phyloP scores from a whole-genome alignment of 169 alveolate genomes.

The Plasmodium malariae region DNA sequence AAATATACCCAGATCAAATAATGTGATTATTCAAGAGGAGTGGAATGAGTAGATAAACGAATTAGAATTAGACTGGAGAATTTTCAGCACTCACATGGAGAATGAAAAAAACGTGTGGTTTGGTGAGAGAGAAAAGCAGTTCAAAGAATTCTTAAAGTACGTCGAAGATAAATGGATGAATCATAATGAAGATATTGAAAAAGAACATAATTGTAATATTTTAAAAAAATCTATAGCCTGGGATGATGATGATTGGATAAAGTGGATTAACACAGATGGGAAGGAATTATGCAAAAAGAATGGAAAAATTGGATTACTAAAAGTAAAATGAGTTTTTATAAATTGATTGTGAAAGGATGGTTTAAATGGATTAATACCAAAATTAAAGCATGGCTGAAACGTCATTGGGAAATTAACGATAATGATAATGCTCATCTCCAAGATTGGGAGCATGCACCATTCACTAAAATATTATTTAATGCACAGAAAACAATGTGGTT shows the following conservation, averaged over 20 bases:
- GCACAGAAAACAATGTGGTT: conserved; percentile 26
- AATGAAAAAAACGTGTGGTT: conserved; percentile 30
- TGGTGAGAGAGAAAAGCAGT: conserved; percentile 17
- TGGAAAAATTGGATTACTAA: conserved; percentile 20
- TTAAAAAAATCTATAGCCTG: conserved; percentile 3
- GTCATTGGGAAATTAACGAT: conserved; percentile 3
- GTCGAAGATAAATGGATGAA: conserved; percentile 16
- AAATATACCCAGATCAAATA: too few species aligned
- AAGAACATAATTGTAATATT: conserved; percentile 8
- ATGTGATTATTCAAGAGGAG: too few species aligned
- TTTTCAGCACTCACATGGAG: neutral
- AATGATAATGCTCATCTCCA: conserved; percentile 1
- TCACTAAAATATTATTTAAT: conserved; percentile 16
- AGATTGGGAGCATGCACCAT: conserved; percentile 17
- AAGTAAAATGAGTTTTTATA: conserved; percentile 4
- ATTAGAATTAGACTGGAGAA: conserved; percentile 6
- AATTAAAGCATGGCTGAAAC: conserved; percentile 31
- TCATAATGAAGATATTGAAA: conserved; percentile 1
- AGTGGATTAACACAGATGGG: conserved; percentile 20
- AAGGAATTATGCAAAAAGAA: conserved; percentile 7
- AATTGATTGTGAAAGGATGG: conserved; percentile 25
- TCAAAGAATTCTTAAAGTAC: neutral
- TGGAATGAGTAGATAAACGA: conserved; percentile 25
- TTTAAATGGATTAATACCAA: conserved; percentile 17
- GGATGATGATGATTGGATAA: conserved; percentile 9